Evolutionary conservation across 495 filamentous ascomycete species (phyloP), one percentile per base, ranked within the genome.

Genomic region (Penicillium coffeae): DNA sequence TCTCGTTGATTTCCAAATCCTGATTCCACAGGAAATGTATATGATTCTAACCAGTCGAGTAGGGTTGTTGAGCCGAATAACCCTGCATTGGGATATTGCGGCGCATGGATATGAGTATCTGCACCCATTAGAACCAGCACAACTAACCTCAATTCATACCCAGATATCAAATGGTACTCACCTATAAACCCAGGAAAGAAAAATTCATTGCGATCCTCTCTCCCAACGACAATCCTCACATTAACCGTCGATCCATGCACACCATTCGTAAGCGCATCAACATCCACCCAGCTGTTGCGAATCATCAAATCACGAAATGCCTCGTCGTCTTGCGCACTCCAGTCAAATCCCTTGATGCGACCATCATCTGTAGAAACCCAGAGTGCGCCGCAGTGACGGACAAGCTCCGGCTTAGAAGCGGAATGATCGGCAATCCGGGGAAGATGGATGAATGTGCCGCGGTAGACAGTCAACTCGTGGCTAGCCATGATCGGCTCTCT

Each of bases 181-280:
- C 88, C 89, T 37, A 97, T 85, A 63, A 97, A 95, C 10, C 92
- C 92, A 0, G 92, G 92, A 58, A 96, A 96, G 72, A 92, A 95
- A 65, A 95, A 96, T 48, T 72, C 73, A 56, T 71, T 67, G 55
- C 54, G 50, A 37, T 71, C 51, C 43, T 66, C 52, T 53, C 60
- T 72, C 50, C 59, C 57, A 27, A 12, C 35, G 3, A 73, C 48
- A 22, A 73, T 37, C 30, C 50, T 55, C 16, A 66, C 64, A 14
- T 49, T 58, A 20, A 45, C 33, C n/a, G 21, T 48, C 2, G 34
- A 12, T 18, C 21, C 15, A 38, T 35, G 37, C 1, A 30, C 47
- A 14, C 3, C 37, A 42, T 35, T 46, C 34, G 32, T 19, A 3
- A 7, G 10, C 5, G 14, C 37, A 42, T 52, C 51, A 9, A 50